phyloP scores from a whole-genome alignment of 768 basidiomycete species.

The Mycena albidolilacea region DNA sequence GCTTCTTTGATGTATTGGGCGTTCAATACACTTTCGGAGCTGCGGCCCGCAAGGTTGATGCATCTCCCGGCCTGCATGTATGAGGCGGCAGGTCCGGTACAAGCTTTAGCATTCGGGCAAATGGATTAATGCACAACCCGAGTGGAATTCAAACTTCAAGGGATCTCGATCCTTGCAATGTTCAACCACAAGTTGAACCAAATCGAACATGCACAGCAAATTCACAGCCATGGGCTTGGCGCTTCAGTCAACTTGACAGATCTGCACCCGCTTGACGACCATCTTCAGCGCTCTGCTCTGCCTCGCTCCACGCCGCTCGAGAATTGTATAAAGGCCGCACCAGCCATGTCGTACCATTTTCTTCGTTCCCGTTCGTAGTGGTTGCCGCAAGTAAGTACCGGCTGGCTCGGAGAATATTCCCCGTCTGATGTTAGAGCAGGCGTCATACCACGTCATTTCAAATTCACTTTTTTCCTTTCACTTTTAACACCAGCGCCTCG shows the following conservation, averaged over 20 bases:
- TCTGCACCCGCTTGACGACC: constrained; percentile 7
- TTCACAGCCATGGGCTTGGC: neutral
- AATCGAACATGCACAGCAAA: constrained; percentile 8
- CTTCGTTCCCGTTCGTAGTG: constrained; percentile 20
- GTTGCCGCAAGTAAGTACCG: constrained; percentile 19
- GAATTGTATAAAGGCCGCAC: neutral
- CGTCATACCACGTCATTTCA: constrained; percentile 1
- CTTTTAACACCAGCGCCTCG: neutral
- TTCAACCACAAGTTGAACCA: neutral
- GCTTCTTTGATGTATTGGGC: no score
- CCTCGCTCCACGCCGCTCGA: neutral
- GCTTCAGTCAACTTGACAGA: no score
- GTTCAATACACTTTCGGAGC: no score
- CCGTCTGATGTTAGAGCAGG: neutral
- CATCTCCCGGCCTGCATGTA: no score
- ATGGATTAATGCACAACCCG: no score
- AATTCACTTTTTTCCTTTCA: neutral
- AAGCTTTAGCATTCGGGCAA: no score
- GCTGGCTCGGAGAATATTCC: no score
- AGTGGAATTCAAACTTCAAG: neutral
- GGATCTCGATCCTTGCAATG: neutral
- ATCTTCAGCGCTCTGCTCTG: neutral
- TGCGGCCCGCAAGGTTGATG: no score
- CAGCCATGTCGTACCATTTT: neutral
- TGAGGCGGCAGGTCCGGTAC: no score